A percentile compares a stretch with the other conserved stretches of the same genome.
Conservation (phyloP, 257 asterid genomes). For the Jasminum sambac region DNA sequence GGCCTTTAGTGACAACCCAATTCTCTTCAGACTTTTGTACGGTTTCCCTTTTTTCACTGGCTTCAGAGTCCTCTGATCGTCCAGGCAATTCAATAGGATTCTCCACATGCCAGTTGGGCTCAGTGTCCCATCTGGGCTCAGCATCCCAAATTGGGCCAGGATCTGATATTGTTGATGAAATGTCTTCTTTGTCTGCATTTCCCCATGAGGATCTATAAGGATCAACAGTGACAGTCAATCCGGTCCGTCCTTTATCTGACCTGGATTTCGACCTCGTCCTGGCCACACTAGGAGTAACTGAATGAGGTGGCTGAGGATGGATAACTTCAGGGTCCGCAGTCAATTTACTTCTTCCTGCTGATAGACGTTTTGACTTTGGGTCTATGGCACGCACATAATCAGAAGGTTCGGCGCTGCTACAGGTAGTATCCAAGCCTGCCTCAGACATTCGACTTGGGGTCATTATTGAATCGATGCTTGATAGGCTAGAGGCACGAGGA, state of each 20-base stretch:
- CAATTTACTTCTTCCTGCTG: slow-evolving; percentile 71
- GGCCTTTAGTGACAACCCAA: slow-evolving; percentile 83
- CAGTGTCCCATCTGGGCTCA: slow-evolving; percentile 96
- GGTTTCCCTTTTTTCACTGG: slow-evolving; percentile 39
- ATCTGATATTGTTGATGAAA: slow-evolving; percentile 94
- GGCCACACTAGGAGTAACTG: slow-evolving; percentile 83
- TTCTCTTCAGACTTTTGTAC: slow-evolving; percentile 55
- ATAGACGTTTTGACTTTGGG: slow-evolving; percentile 80
- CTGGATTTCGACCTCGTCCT: slow-evolving; percentile 89
- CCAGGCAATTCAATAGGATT: slow-evolving; percentile 76
- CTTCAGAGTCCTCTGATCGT: slow-evolving; percentile 52
- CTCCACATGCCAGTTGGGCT: slow-evolving; percentile 62
- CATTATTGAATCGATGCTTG: slow-evolving; percentile 95
- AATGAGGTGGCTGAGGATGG: slow-evolving; percentile 74
- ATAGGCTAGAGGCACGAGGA: slow-evolving; percentile 91
- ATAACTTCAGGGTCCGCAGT: slow-evolving; percentile 86
- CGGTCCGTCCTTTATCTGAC: slow-evolving; percentile 73
- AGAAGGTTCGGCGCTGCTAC: slow-evolving; percentile 87
- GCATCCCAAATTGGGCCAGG: slow-evolving; percentile 99
- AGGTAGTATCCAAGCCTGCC: slow-evolving; percentile 71
- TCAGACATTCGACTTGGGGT: slow-evolving; percentile 79
- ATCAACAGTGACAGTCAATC: slow-evolving; percentile 54
- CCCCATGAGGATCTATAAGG: slow-evolving; percentile 77
- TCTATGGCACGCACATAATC: slow-evolving; percentile 94
- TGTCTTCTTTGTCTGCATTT: slow-evolving; percentile 83